phyloP scores from a whole-genome alignment of 441 rosid genomes.

The Erodium moschatum region DNA sequence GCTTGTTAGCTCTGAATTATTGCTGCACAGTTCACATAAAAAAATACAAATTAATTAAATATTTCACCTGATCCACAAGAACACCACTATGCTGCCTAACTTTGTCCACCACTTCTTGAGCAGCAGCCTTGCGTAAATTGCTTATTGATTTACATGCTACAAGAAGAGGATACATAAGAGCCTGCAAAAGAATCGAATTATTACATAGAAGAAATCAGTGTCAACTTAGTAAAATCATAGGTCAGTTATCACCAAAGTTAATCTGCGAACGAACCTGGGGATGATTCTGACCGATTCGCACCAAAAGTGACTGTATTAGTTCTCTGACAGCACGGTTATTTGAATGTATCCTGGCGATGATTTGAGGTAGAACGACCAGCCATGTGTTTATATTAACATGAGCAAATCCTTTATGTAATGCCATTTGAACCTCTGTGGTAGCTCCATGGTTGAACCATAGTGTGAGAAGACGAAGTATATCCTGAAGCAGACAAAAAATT shows the following conservation, averaged over 20 bases:
- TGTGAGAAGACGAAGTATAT: conserved; percentile 97
- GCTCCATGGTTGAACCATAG: conserved; percentile 99
- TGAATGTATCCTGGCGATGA: conserved; percentile 99
- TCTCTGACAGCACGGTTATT: conserved; percentile 92
- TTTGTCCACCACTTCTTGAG: conserved; percentile 96
- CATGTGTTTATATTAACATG: conserved; percentile 96
- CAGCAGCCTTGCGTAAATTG: conserved; percentile 89
- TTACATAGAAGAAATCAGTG: background rate
- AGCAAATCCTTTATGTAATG: conserved; percentile 74
- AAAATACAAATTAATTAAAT: background rate
- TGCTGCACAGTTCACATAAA: background rate
- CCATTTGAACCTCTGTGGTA: conserved; percentile 82
- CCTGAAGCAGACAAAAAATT: conserved; percentile 43
- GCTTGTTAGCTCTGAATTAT: conserved; percentile 18
- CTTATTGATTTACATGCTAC: conserved; percentile 99
- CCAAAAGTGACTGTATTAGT: conserved; percentile 84
- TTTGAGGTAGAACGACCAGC: conserved; percentile 97
- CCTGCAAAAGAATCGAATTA: conserved; percentile 40
- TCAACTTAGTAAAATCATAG: no score
- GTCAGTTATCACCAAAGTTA: background rate
- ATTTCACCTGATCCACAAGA: conserved; percentile 85
- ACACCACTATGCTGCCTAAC: conserved; percentile 92
- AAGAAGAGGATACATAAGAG: conserved; percentile 98
- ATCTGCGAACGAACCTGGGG: conserved; percentile 70
- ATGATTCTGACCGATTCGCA: conserved; percentile 92